Evolutionary conservation across 2,329 filamentous ascomycete species (phyloP), one percentile per base, ranked within the genome.

Genomic region (Emmonsiellopsis sp.): DNA sequence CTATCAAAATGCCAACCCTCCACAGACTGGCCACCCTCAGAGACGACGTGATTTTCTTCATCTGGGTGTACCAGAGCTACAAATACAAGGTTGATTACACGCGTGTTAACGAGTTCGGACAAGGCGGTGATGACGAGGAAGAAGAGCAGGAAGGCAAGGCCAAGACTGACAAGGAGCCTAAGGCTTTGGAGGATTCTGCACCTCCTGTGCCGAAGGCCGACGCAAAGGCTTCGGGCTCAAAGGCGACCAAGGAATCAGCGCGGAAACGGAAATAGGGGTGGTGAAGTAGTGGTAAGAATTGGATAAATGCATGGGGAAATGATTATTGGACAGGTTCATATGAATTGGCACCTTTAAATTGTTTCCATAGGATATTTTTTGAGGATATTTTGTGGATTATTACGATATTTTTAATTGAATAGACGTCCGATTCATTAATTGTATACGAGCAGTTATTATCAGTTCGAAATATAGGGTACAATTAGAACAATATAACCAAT

Each of bases 1-100:
- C 93, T 40, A 96, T 98, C 76, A 97, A 97, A 76, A 98, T 98
- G 93, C 93, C 93, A 0, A 83, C 91, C 58, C 78, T 98, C 50
- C 93, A 98, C 71, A 83, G 93, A 13, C 77, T 98, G 50, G 90
- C 93, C 0, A 97, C 93, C 0, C 80, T 98, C 58, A 81, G 93
- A 56, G 93, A 98, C 68, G 93, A 98, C 66, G 79, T 98, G 60
- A 97, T 98, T 67, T 98, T 98, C 79, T 98, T 98, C 68, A 79
- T 98, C 55, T 98, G 96, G 74, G 63, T 98, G 3, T 98, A 98
- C 73, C 93, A 98, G 75, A 82, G 85, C 57, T 98, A 84, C 81
- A 86, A 86, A 52, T 98, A 98, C 77, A 89, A 86, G 73, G 79
- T 93, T 57, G 93, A 98, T 70, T 93, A 92, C 73, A 85, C 80